Evolutionary conservation across 2,329 filamentous ascomycete species (phyloP).

Genomic region (Colletotrichum somersetense): DNA sequence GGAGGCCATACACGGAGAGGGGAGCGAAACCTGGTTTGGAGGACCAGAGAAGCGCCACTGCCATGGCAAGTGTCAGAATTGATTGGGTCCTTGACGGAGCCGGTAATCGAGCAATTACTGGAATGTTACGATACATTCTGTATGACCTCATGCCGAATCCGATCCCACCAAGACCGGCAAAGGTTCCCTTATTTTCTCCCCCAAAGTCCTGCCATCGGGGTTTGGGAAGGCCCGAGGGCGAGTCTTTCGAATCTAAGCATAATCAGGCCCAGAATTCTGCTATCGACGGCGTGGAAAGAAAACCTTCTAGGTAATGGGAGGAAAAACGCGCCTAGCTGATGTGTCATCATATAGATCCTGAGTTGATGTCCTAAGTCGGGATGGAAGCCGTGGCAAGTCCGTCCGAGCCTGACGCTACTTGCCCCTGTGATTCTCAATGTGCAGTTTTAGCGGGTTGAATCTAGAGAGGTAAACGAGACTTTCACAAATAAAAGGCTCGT

Average conservation of each 20-base stretch:
- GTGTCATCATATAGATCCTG: neutral
- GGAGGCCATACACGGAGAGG: neutral
- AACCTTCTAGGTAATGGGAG: no score
- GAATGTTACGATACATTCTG: neutral
- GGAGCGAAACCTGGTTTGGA: neutral
- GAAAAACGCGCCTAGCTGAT: neutral
- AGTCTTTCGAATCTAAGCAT: neutral
- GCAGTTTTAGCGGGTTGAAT: neutral
- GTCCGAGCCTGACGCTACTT: neutral
- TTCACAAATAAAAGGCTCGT: no score
- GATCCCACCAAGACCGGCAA: neutral
- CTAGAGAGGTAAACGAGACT: no score
- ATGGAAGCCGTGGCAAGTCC: neutral
- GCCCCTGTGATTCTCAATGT: neutral
- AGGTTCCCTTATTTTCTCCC: neutral
- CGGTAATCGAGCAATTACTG: neutral
- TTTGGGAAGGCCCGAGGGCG: no score
- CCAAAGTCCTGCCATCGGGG: neutral
- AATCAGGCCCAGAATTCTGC: neutral
- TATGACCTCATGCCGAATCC: neutral
- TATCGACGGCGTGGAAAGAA: neutral
- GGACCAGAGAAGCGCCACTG: neutral
- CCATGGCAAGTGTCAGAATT: neutral
- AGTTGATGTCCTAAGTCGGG: neutral
- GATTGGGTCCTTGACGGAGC: neutral